These are phyloP conservation scores for Termitomyces sp. DNA, from an alignment of 768 basidiomycete genomes.

Conservation along the genomic window DNA sequence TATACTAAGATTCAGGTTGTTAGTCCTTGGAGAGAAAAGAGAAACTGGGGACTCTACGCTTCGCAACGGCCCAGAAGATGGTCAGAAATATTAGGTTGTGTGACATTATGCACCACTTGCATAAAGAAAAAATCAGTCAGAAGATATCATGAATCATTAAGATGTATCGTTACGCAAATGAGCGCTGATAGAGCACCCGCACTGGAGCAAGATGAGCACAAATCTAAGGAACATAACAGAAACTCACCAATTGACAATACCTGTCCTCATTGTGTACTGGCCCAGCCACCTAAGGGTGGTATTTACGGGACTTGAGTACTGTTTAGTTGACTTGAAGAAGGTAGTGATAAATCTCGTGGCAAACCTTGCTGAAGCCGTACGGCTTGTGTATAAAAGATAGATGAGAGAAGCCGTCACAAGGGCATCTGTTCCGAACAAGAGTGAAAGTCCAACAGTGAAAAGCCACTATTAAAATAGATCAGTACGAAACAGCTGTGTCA, in stretches of 20 bases:
- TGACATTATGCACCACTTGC: conserved; percentile 6
- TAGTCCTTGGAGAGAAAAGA: not conserved
- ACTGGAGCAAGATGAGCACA: not conserved
- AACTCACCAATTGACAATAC: conserved; percentile 6
- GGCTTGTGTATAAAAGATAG: conserved; percentile 2
- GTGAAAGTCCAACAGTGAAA: conserved; percentile 1
- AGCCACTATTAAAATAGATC: conserved; percentile 3
- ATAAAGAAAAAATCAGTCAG: not conserved
- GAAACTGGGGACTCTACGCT: not conserved
- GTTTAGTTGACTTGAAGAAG: not conserved
- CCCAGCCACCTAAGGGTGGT: not conserved
- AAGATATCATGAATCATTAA: not conserved
- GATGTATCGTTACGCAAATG: conserved; percentile 1
- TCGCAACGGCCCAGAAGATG: conserved; percentile 5
- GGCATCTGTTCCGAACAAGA: not conserved
- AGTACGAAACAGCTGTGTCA: not conserved
- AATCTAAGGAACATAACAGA: not conserved
- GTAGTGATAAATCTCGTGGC: not conserved
- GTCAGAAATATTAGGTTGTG: conserved; percentile 7
- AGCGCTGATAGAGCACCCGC: conserved; percentile 7
- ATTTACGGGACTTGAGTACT: conserved; percentile 1
- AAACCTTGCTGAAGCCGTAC: conserved; percentile 4
- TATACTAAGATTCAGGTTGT: not conserved
- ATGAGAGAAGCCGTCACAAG: conserved; percentile 4
- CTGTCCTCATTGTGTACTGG: conserved; percentile 6